phyloP scores from a whole-genome alignment of 2,329 filamentous ascomycete genomes.

The Diaporthe nobilis region DNA sequence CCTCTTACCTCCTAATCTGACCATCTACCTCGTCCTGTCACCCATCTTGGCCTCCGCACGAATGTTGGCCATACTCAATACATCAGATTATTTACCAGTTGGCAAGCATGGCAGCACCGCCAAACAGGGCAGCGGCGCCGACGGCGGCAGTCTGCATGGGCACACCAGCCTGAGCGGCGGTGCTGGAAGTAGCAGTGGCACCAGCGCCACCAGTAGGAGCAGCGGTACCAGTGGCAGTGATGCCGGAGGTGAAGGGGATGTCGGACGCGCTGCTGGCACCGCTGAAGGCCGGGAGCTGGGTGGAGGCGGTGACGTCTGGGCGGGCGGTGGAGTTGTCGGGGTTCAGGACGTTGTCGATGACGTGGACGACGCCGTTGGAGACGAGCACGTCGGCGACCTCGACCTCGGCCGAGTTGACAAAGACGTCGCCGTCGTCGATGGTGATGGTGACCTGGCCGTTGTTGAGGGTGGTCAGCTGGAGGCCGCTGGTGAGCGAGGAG shows the following conservation, averaged over 20 bases:
- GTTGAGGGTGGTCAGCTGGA: slow-evolving; percentile 55
- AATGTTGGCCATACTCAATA: background rate
- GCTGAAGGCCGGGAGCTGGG: slow-evolving; percentile 53
- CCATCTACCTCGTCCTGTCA: background rate
- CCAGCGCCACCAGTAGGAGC: slow-evolving; percentile 7
- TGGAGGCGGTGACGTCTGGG: slow-evolving; percentile 55
- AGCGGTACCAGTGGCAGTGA: slow-evolving; percentile 10
- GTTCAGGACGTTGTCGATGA: slow-evolving; percentile 68
- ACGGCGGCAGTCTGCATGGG: slow-evolving; percentile 38
- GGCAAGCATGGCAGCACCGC: slow-evolving; percentile 34
- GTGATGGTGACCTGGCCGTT: slow-evolving; percentile 63
- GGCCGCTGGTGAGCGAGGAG: slow-evolving; percentile 49
- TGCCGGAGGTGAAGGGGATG: slow-evolving; percentile 33
- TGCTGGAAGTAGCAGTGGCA: slow-evolving; percentile 1
- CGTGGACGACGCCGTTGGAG: slow-evolving; percentile 71
- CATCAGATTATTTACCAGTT: background rate
- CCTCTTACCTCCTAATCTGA: too few relatives aligned
- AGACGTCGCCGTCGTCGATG: slow-evolving; percentile 57
- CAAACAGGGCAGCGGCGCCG: slow-evolving; percentile 35
- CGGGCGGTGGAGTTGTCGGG: slow-evolving; percentile 53
- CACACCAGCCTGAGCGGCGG: background rate
- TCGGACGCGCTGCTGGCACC: slow-evolving; percentile 44
- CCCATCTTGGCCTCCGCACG: too few relatives aligned
- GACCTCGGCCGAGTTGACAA: slow-evolving; percentile 67
- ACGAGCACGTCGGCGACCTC: slow-evolving; percentile 67